Evolutionary conservation across 179 eudicot genomes (phyloP), one percentile per base, ranked within the genome.

Genomic region (Silene coronaria): DNA sequence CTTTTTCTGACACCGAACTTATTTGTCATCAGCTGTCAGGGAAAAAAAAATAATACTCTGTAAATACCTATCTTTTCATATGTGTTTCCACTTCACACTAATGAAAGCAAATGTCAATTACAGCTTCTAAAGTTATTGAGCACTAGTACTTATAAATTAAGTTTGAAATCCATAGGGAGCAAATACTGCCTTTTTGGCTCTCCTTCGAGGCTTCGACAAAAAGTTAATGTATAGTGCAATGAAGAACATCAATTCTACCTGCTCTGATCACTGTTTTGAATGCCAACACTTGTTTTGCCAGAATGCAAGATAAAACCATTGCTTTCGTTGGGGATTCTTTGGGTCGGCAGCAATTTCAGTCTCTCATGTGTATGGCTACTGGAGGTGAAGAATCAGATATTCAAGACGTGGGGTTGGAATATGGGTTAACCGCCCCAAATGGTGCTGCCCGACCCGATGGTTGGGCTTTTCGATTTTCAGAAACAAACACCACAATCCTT

Each of bases 291-390:
- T 34, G n/a, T 74, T 72, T 77, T 73, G 36, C 86, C 85, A 92
- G 97, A 81, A 89, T 91, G 97, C 87, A 87, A 86, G 84, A 91
- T 81, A 92, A 91, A 78, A 92, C 97, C 11, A 73, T 92, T 61
- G 97, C 97, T 71, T 89, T 92, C 63, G 82, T 92, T 6, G 97
- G 97, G 51, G 97, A 92, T 82, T 92, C 97, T 19, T 81, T 92
- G 71, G 97, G 89, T 27, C 78, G 97, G 70, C 97, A 92, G 71
- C 97, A 92, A 74, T 92, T 87, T 67, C 97, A 92, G 76, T 92
- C 97, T 36, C 86, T 92, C 38, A 88, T 92, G 95, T 92, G 97
- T 79, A 91, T 92, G 95, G 87, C 78, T 32, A 87, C 97, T 8
- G 95, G 91, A 57, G 97, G 97, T 10, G 78, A 88, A 67, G 86